phyloP scores from a whole-genome alignment of 1,284 basidiomycete species.

The Fomitopsis pinicola region DNA sequence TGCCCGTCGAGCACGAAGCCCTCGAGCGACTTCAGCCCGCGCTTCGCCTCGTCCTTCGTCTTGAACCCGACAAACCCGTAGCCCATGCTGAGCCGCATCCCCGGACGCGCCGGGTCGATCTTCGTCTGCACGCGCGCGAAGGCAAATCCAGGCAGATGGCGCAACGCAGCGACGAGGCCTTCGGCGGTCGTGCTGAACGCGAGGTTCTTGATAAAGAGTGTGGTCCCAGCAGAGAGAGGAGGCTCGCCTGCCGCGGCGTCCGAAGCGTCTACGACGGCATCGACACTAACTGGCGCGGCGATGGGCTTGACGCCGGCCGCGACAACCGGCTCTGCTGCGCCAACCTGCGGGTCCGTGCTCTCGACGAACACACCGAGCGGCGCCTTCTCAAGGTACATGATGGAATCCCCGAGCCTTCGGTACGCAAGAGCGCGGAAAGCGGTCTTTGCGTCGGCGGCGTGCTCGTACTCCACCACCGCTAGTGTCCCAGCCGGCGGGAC shows the following conservation, averaged over 20 bases:
- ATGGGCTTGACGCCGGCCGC: conserved; percentile 13
- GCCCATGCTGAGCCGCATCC: conserved; percentile 82
- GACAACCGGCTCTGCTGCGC: conserved; percentile 13
- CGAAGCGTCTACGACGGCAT: conserved; percentile 16
- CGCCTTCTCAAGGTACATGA: conserved; percentile 93
- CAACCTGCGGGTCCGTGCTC: conserved; percentile 2
- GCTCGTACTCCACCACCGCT: conserved; percentile 86
- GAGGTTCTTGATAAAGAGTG: conserved; percentile 94
- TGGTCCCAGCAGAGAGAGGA: conserved; percentile 66
- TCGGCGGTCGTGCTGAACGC: conserved; percentile 86
- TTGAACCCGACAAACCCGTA: conserved; percentile 96
- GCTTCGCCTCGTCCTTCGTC: conserved; percentile 67
- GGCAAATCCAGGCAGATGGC: conserved; percentile 76
- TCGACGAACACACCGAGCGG: conserved; percentile 76
- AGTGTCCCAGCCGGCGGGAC: conserved; percentile 94
- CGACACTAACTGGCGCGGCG: conserved; percentile 18
- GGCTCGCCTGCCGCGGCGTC: conserved; percentile 34
- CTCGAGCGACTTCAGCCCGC: conserved; percentile 77
- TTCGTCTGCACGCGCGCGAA: conserved; percentile 94
- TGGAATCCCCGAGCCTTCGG: conserved; percentile 82
- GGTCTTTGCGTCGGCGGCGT: conserved; percentile 63
- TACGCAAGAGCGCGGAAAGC: conserved; percentile 87
- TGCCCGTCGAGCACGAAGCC: conserved; percentile 89
- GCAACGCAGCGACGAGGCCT: conserved; percentile 67
- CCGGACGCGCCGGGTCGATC: conserved; percentile 73